Evolutionary conservation across 2,329 filamentous ascomycete species (phyloP).

Genomic region (Thielaviopsis cerberus): DNA sequence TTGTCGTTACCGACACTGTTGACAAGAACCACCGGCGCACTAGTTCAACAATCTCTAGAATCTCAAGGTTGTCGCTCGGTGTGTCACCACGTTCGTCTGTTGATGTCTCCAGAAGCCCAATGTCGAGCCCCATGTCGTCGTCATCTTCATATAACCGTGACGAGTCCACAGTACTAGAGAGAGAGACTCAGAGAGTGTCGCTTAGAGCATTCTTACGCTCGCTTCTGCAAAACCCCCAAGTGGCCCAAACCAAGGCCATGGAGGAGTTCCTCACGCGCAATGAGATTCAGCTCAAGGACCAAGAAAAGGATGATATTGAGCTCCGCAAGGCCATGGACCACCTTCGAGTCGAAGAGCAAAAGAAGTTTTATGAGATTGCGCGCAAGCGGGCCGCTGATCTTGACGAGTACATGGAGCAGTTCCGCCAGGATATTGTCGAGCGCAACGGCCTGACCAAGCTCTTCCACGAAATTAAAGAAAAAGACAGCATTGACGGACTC

Average conservation of each 20-base stretch:
- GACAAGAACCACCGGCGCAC: slow-evolving; percentile 15
- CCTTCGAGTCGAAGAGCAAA: slow-evolving; percentile 79
- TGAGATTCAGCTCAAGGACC: slow-evolving; percentile 58
- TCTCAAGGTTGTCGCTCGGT: neutral
- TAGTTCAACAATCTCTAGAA: slow-evolving; percentile 13
- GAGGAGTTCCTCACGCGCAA: slow-evolving; percentile 60
- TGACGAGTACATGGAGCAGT: slow-evolving; percentile 95
- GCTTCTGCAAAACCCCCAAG: slow-evolving; percentile 64
- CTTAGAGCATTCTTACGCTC: slow-evolving; percentile 78
- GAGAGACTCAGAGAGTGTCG: slow-evolving; percentile 81
- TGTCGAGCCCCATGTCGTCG: slow-evolving; percentile 7
- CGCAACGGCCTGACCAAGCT: slow-evolving; percentile 74
- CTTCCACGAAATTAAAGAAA: slow-evolving; percentile 82
- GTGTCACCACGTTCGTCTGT: slow-evolving; percentile 12
- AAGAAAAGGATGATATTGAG: slow-evolving; percentile 66
- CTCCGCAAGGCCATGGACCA: slow-evolving; percentile 68
- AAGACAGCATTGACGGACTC: slow-evolving; percentile 69
- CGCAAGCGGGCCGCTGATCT: slow-evolving; percentile 75
- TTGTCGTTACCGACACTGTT: neutral
- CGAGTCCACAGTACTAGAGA: slow-evolving; percentile 34
- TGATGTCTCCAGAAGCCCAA: slow-evolving; percentile 8
- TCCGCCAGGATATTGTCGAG: slow-evolving; percentile 48
- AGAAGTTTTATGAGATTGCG: slow-evolving; percentile 87
- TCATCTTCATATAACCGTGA: slow-evolving; percentile 6
- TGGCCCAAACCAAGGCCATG: slow-evolving; percentile 68